A percentile compares a stretch with the other conserved stretches of the same genome.
These are phyloP conservation scores for Fusarium circinatum DNA, from an alignment of 2,329 filamentous ascomycete species.

Conservation along the genomic window DNA sequence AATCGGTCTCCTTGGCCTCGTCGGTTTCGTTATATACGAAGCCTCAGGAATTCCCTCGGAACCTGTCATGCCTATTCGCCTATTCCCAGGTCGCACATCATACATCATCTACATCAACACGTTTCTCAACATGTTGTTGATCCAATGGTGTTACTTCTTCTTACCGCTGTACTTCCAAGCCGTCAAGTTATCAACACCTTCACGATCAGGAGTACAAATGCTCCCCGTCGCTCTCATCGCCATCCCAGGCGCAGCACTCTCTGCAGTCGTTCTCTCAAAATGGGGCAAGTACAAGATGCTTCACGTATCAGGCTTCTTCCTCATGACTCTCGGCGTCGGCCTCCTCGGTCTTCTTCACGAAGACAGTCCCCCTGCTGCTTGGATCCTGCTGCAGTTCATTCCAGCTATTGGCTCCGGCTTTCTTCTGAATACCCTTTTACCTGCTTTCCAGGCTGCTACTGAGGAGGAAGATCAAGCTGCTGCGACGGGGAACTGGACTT, in stretches of 20 bases:
- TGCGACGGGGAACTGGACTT: conserved; percentile 53
- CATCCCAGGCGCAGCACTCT: conserved; percentile 44
- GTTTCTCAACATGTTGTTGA: conserved; percentile 33
- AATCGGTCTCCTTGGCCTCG: conserved; percentile 24
- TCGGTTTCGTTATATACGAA: conserved; percentile 35
- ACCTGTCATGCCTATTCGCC: conserved; percentile 41
- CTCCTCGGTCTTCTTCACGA: conserved; percentile 52
- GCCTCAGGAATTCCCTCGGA: conserved; percentile 32
- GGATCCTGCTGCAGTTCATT: conserved; percentile 54
- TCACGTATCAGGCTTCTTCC: conserved; percentile 50
- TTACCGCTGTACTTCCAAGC: conserved; percentile 60
- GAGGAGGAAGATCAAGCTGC: conserved; percentile 50
- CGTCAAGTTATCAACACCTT: conserved; percentile 49
- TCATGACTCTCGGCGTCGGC: conserved; percentile 55
- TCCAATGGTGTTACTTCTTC: conserved; percentile 54
- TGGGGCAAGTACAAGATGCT: conserved; percentile 49
- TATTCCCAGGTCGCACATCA: conserved; percentile 38
- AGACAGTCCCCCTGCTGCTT: conserved; percentile 47
- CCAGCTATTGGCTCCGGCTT: conserved; percentile 55
- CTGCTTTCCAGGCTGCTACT: conserved; percentile 54
- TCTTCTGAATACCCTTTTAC: conserved; percentile 54
- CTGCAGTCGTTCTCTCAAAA: conserved; percentile 44
- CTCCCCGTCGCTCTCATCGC: conserved; percentile 47
- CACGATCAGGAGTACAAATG: conserved; percentile 47
- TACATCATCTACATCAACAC: conserved; percentile 39